Evolutionary conservation across 176 grass and related monocot species (phyloP).

Genomic region (Carex littledalei): DNA sequence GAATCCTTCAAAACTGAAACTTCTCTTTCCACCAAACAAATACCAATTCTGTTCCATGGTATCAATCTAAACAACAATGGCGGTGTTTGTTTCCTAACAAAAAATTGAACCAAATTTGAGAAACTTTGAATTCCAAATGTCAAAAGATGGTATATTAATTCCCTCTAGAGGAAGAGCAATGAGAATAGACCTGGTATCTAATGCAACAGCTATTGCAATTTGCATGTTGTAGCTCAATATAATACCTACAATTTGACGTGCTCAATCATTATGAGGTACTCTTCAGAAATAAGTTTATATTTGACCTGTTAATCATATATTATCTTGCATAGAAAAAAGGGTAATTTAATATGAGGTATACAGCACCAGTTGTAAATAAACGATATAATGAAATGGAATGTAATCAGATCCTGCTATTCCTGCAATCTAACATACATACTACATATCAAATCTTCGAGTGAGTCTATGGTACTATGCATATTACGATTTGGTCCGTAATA

Average conservation of each 20-base stretch:
- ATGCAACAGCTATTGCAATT: neutral
- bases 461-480: too few species aligned
- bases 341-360: neutral
- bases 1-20: neutral
- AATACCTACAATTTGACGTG: neutral
- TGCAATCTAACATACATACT: too few species aligned
- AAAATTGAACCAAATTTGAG: neutral
- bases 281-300: neutral
- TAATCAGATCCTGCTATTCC: too few species aligned
- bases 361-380: too few species aligned
- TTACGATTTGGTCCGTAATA: too few species aligned
- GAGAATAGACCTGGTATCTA: neutral
- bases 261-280: neutral
- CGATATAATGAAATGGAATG: too few species aligned
- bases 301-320: neutral
- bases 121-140: neutral
- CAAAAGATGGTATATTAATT: neutral
- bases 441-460: too few species aligned
- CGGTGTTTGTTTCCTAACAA: neutral
- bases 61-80: neutral
- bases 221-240: neutral
- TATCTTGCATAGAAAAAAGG: neutral
- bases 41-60: neutral
- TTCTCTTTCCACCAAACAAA: neutral
- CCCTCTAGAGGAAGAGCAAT: neutral